phyloP scores from a whole-genome alignment of 1,284 basidiomycete species.

The Apiotrichum gracile region DNA sequence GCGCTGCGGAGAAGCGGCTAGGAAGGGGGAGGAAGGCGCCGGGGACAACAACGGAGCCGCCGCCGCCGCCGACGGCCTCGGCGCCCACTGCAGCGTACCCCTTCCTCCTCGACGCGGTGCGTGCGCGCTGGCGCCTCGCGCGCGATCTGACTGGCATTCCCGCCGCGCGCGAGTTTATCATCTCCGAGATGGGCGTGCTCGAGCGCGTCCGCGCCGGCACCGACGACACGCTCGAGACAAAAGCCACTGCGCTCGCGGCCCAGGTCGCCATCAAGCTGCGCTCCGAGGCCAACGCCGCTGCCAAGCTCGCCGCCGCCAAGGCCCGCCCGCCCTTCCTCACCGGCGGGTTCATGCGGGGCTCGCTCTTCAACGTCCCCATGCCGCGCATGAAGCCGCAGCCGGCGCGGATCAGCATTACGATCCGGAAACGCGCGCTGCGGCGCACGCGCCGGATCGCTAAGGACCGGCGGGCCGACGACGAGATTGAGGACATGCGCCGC shows the following conservation, averaged over 20 bases:
- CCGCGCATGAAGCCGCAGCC: constrained; percentile 75
- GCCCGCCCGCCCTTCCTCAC: constrained; percentile 58
- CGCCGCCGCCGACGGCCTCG: background rate
- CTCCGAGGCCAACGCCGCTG: constrained; percentile 1
- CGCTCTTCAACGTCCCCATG: constrained; percentile 59
- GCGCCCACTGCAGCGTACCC: background rate
- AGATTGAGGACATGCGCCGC: constrained; percentile 50
- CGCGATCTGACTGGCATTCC: constrained; percentile 14
- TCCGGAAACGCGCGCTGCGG: constrained; percentile 53
- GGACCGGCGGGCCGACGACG: constrained; percentile 43
- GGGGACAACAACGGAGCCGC: background rate
- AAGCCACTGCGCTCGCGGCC: too few species aligned
- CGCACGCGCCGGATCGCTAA: constrained; percentile 51
- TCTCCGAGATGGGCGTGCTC: constrained; percentile 9
- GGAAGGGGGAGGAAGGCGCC: too few species aligned
- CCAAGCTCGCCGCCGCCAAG: constrained; percentile 42
- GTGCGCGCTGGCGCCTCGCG: constrained; percentile 20
- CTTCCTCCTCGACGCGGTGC: constrained; percentile 8
- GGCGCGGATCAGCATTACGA: constrained; percentile 60
- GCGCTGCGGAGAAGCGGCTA: background rate
- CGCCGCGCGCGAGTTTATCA: constrained; percentile 18
- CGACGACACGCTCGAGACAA: too few species aligned
- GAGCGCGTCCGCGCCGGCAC: background rate
- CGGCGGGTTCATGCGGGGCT: constrained; percentile 60
- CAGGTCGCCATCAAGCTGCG: background rate